Percentiles rank a stretch among this genome's conserved stretches.
Evolutionary conservation across 1,284 basidiomycete genomes (phyloP).

Genomic region (Ganoderma multipileum): DNA sequence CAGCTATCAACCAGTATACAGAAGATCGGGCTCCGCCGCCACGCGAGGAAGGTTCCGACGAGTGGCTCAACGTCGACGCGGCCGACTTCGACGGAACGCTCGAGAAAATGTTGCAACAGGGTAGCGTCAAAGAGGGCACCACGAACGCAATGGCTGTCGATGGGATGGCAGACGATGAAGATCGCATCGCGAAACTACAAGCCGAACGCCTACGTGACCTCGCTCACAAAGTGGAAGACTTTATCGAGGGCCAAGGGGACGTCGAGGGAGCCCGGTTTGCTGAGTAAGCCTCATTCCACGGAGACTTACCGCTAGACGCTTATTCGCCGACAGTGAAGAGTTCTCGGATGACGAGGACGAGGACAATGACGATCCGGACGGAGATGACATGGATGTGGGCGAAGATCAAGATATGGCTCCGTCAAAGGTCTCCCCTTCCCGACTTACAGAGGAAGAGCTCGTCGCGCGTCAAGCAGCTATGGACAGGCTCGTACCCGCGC

Average conservation of each 20-base stretch:
- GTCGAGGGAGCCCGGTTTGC: constrained; percentile 87
- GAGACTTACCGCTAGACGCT: neutral
- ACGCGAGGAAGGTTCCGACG: constrained; percentile 67
- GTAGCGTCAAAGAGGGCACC: constrained; percentile 27
- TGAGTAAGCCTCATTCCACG: constrained; percentile 64
- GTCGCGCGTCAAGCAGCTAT: constrained; percentile 63
- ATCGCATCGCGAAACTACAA: constrained; percentile 63
- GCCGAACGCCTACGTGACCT: constrained; percentile 76
- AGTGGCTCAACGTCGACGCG: constrained; percentile 76
- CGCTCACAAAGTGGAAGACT: constrained; percentile 84
- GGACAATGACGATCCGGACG: constrained; percentile 49
- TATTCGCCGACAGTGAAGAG: constrained; percentile 54
- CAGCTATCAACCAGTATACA: constrained; percentile 56
- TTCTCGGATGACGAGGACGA: constrained; percentile 56
- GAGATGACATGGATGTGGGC: constrained; percentile 10
- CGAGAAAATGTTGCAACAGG: constrained; percentile 46
- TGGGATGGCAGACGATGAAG: constrained; percentile 46
- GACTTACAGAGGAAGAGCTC: constrained; percentile 34
- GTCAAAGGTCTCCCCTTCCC: neutral
- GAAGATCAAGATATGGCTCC: constrained; percentile 13
- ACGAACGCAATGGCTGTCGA: constrained; percentile 56
- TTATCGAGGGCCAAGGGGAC: constrained; percentile 88
- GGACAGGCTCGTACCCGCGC: constrained; percentile 73
- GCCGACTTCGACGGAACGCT: constrained; percentile 71
- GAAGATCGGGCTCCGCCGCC: constrained; percentile 28